Evolutionary conservation across 805 yeast species (phyloP).

Genomic region (Torulaspora microellipsoides): DNA sequence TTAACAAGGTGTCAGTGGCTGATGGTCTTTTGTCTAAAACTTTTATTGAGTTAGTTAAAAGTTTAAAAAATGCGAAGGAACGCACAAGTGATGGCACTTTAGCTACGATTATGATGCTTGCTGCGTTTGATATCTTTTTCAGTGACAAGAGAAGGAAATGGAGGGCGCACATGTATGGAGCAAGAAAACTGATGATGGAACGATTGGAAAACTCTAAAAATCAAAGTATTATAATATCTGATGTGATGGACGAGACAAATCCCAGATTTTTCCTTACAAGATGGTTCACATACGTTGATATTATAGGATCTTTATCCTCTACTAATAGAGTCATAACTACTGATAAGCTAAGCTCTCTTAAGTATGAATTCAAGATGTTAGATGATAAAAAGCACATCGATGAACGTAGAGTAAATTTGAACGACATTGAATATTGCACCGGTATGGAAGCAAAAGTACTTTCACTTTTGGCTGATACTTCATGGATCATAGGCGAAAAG

Average conservation of each 20-base stretch:
- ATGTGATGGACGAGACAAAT: slow-evolving; percentile 17
- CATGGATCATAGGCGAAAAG: slow-evolving; percentile 37
- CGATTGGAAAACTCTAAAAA: slow-evolving; percentile 10
- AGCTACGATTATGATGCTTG: slow-evolving; percentile 54
- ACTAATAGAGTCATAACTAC: slow-evolving; percentile 30
- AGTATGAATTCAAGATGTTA: slow-evolving; percentile 21
- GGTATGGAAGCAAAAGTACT: slow-evolving; percentile 65
- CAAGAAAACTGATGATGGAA: slow-evolving; percentile 50
- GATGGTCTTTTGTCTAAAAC: slow-evolving; percentile 53
- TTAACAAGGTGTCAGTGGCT: slow-evolving; percentile 34
- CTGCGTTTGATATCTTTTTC: slow-evolving; percentile 54
- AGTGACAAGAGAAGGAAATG: slow-evolving; percentile 44
- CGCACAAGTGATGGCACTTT: slow-evolving; percentile 63
- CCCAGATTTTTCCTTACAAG: slow-evolving; percentile 51
- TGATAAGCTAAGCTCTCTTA: slow-evolving; percentile 9
- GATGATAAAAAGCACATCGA: slow-evolving; percentile 3
- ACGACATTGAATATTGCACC: slow-evolving; percentile 54
- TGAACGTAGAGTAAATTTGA: slow-evolving; percentile 24
- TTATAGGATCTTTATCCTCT: slow-evolving; percentile 58
- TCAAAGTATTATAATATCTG: slow-evolving; percentile 14
- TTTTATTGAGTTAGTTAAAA: slow-evolving; percentile 49
- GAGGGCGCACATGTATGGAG: slow-evolving; percentile 64
- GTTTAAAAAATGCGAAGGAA: slow-evolving; percentile 47
- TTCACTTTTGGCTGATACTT: slow-evolving; percentile 51
- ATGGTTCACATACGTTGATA: slow-evolving; percentile 67